These are phyloP conservation scores for Priceomyces melissophilus DNA, from an alignment of 805 yeast genomes.

Conservation along the genomic window DNA sequence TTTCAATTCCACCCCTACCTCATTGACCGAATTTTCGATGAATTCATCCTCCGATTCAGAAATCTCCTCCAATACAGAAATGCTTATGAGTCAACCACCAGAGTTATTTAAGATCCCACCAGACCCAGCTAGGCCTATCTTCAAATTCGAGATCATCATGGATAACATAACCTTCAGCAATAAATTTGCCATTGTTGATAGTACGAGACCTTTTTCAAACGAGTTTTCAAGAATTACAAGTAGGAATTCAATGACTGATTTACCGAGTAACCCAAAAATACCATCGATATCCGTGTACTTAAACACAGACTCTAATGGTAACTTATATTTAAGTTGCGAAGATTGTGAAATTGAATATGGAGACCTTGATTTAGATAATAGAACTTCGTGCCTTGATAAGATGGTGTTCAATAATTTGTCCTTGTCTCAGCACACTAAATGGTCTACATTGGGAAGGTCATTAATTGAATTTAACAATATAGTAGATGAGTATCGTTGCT, in stretches of 20 bases:
- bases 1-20: constrained; percentile 33
- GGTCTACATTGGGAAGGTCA: constrained; percentile 41
- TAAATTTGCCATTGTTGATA: constrained; percentile 21
- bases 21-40: constrained; percentile 32
- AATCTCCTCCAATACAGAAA: constrained; percentile 9
- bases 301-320: constrained; percentile 27
- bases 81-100: constrained; percentile 22
- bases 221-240: constrained; percentile 3
- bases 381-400: not conserved
- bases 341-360: constrained; percentile 29
- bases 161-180: constrained; percentile 40
- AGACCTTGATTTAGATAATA: constrained; percentile 15
- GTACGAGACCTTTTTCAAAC: constrained; percentile 4
- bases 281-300: constrained; percentile 31
- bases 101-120: constrained; percentile 42
- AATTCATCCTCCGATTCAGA: constrained; percentile 30
- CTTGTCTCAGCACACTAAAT: constrained; percentile 10
- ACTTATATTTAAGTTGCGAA: constrained; percentile 29
- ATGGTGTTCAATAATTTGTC: constrained; percentile 2
- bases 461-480: constrained; percentile 50
- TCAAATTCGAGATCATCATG: constrained; percentile 43
- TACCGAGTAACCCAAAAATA: constrained; percentile 23
- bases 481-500: constrained; percentile 46
- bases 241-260: constrained; percentile 4
- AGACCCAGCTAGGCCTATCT: constrained; percentile 43